A percentile compares a stretch with the other conserved stretches of the same genome.
These are phyloP conservation scores for Calonectria henricotiae DNA, from an alignment of 2,329 filamentous ascomycete species.

Conservation along the genomic window DNA sequence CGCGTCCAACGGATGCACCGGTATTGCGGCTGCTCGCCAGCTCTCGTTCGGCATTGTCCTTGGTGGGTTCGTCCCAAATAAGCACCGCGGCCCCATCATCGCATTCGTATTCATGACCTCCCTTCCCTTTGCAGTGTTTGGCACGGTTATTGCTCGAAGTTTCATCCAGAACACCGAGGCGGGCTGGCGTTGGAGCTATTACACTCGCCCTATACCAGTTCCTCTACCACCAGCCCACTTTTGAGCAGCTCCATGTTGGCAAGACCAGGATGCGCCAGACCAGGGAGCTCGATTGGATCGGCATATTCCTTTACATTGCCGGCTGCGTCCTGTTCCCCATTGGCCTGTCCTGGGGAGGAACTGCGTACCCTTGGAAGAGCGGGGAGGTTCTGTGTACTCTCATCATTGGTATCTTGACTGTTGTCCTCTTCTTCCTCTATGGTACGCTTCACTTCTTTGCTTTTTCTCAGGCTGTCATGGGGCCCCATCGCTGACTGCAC, in stretches of 20 bases:
- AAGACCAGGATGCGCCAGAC: constrained; percentile 59
- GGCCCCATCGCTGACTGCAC: constrained; percentile 22
- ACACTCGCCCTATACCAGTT: constrained; percentile 61
- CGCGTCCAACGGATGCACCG: constrained; percentile 58
- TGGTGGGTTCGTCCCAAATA: constrained; percentile 64
- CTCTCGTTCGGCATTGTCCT: constrained; percentile 62
- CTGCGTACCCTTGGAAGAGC: constrained; percentile 62
- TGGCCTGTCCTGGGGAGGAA: constrained; percentile 63
- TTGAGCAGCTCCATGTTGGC: constrained; percentile 61
- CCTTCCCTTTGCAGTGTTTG: constrained; percentile 62
- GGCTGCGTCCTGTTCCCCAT: constrained; percentile 63
- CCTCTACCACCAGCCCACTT: constrained; percentile 66
- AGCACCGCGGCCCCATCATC: constrained; percentile 58
- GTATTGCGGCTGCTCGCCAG: constrained; percentile 61
- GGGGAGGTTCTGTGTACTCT: constrained; percentile 58
- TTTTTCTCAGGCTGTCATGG: neutral
- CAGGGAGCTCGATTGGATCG: constrained; percentile 64
- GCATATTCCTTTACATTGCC: constrained; percentile 61
- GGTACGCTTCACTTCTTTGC: constrained; percentile 44
- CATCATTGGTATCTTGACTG: constrained; percentile 58
- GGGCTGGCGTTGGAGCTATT: constrained; percentile 68
- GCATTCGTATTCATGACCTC: constrained; percentile 60
- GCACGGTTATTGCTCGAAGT: constrained; percentile 64
- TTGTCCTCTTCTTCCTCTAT: constrained; percentile 59
- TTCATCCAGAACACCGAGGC: constrained; percentile 62